Conservation (phyloP, 2,329 filamentous ascomycete genomes). For the Ophiostoma himal-ulmi region DNA sequence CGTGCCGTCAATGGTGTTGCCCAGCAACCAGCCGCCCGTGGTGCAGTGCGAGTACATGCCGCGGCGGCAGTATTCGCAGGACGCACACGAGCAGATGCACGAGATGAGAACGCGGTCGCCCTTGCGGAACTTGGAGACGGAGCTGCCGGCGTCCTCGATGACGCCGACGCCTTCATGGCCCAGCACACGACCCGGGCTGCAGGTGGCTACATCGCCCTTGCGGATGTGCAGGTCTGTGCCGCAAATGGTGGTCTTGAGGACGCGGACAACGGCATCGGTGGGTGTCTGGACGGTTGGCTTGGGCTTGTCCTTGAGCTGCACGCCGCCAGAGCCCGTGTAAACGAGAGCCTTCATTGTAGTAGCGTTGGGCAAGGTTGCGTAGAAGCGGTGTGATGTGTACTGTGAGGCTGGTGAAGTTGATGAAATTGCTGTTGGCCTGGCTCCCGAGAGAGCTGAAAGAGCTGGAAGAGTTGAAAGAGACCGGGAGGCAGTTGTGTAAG, state of each 20-base stretch:
- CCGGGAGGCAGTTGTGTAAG: not conserved
- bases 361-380: not conserved
- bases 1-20: slow-evolving; percentile 48
- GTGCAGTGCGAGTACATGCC: slow-evolving; percentile 50
- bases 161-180: slow-evolving; percentile 51
- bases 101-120: slow-evolving; percentile 49
- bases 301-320: slow-evolving; percentile 39
- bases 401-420: not conserved
- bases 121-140: slow-evolving; percentile 42
- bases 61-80: slow-evolving; percentile 45
- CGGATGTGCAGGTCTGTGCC: slow-evolving; percentile 52
- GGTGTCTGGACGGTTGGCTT: slow-evolving; percentile 38
- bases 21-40: slow-evolving; percentile 50
- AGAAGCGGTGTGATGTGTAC: not conserved
- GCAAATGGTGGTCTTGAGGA: slow-evolving; percentile 47
- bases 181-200: slow-evolving; percentile 41
- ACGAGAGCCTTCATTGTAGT: slow-evolving; percentile 45
- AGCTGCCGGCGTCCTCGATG: slow-evolving; percentile 40
- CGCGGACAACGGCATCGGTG: slow-evolving; percentile 45
- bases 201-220: slow-evolving; percentile 48
- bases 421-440: not conserved
- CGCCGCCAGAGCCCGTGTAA: slow-evolving; percentile 34
- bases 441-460: not conserved
- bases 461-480: not conserved
- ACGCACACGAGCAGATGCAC: slow-evolving; percentile 46